phyloP scores from a whole-genome alignment of 2,329 filamentous ascomycete genomes.

The Helotiales sp. region DNA sequence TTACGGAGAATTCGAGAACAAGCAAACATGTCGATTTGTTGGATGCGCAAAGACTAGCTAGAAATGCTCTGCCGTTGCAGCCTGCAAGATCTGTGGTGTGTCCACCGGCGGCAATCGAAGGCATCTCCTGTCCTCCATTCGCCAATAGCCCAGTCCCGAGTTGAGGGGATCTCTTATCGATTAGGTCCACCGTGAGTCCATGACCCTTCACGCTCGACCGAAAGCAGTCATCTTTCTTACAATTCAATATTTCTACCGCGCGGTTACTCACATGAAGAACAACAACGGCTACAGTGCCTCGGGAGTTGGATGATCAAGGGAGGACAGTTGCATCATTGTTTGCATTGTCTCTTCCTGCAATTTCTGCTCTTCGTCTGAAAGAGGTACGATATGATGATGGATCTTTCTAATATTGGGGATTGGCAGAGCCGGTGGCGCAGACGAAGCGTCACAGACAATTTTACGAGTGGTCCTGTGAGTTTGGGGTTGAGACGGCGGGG shows the following conservation, averaged over 20 bases:
- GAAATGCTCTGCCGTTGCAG: slow-evolving; percentile 11
- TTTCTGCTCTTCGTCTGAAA: slow-evolving; percentile 2
- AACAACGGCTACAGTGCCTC: slow-evolving; percentile 9
- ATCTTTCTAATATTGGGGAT: slow-evolving; percentile 1
- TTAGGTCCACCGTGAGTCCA: slow-evolving; percentile 18
- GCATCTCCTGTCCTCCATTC: slow-evolving; percentile 5
- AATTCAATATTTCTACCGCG: slow-evolving; percentile 29
- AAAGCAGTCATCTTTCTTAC: slow-evolving; percentile 10
- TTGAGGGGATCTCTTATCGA: slow-evolving; percentile 24
- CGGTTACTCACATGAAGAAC: slow-evolving; percentile 21
- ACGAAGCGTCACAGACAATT: slow-evolving; percentile 6
- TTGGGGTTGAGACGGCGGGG: not conserved
- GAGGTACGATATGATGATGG: not conserved
- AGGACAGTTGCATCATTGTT: slow-evolving; percentile 8
- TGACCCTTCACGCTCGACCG: slow-evolving; percentile 9
- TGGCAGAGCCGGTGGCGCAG: not conserved
- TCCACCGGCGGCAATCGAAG: slow-evolving; percentile 15
- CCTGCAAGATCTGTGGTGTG: not conserved
- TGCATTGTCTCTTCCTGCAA: slow-evolving; percentile 7
- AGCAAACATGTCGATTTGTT: slow-evolving; percentile 4
- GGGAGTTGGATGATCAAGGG: not conserved
- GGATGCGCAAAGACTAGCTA: slow-evolving; percentile 5
- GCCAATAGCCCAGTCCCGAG: slow-evolving; percentile 6
- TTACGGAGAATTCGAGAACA: not conserved
- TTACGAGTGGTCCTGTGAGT: slow-evolving; percentile 11